Conservation (phyloP, 768 basidiomycete species). For the Galerina marginata region DNA sequence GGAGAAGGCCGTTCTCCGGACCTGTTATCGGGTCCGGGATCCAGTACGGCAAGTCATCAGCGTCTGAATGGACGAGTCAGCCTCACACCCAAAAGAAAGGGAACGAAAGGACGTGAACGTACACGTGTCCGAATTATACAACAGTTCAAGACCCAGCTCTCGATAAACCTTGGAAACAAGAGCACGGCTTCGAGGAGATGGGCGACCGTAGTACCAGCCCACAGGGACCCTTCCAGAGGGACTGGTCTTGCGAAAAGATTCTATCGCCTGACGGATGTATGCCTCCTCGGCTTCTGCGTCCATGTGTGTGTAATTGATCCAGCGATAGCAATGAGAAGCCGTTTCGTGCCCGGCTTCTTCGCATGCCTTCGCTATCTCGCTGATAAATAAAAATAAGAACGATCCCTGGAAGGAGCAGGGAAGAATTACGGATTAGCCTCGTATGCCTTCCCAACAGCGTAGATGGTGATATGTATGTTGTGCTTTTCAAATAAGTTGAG, state of each 20-base stretch:
- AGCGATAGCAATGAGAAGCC: conserved; percentile 24
- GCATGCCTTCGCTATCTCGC: conserved; percentile 20
- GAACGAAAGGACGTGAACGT: background rate
- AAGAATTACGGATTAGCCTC: conserved; percentile 17
- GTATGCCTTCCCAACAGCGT: conserved; percentile 23
- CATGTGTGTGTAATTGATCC: conserved; percentile 23
- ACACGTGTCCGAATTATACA: conserved; percentile 23
- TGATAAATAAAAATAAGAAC: background rate
- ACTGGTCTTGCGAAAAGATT: conserved; percentile 19
- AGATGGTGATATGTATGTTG: conserved; percentile 19
- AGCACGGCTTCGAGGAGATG: conserved; percentile 22
- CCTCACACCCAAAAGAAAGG: background rate
- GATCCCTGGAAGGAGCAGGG: background rate
- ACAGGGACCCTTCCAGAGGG: conserved; percentile 19
- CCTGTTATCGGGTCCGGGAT: conserved; percentile 22
- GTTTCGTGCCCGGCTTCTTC: conserved; percentile 23
- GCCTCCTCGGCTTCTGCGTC: conserved; percentile 20
- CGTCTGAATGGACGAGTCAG: conserved; percentile 7
- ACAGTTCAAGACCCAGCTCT: conserved; percentile 20
- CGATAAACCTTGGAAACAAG: conserved; percentile 22
- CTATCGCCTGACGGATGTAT: conserved; percentile 19
- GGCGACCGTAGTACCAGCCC: conserved; percentile 24
- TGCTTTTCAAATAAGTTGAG: conserved; percentile 23
- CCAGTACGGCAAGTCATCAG: conserved; percentile 23
- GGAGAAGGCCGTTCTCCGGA: conserved; percentile 12